phyloP scores from a whole-genome alignment of 176 grass and related monocot species.

The Musa acuminata region DNA sequence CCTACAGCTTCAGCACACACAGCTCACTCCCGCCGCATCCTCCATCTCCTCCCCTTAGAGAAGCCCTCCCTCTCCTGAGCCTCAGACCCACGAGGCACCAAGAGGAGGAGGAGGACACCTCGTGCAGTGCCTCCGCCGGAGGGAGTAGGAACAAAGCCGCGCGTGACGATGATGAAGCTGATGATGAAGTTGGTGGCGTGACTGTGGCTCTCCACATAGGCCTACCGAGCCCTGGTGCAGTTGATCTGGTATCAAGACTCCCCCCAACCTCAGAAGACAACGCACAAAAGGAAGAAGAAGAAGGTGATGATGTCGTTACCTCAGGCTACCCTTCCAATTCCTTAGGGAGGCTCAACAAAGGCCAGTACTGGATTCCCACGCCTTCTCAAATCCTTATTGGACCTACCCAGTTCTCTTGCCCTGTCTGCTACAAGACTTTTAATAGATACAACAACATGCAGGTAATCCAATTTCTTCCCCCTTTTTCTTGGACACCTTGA shows the following conservation, averaged over 20 bases:
- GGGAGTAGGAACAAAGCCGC: conserved; percentile 33
- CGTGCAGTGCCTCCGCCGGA: conserved; percentile 13
- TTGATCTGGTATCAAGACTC: conserved; percentile 51
- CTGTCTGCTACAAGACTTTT: conserved; percentile 97
- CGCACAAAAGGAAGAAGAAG: conserved; percentile 43
- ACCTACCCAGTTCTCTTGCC: conserved; percentile 96
- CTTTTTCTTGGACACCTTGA: too few relatives aligned
- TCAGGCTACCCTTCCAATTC: conserved; percentile 63
- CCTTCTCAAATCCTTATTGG: conserved; percentile 97
- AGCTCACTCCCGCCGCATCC: not conserved
- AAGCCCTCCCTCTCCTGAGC: conserved; percentile 4
- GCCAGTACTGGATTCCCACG: conserved; percentile 99
- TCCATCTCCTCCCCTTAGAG: not conserved
- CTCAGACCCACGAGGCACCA: not conserved
- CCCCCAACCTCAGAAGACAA: conserved; percentile 26
- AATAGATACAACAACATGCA: conserved; percentile 99
- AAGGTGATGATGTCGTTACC: conserved; percentile 39
- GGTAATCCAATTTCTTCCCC: conserved; percentile 22
- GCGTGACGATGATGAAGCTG: conserved; percentile 35
- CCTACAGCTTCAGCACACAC: not conserved
- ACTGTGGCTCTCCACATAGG: conserved; percentile 77
- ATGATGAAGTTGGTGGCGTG: conserved; percentile 53
- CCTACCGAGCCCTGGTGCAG: conserved; percentile 41
- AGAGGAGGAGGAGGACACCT: not conserved
- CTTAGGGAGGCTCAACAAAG: conserved; percentile 93